phyloP scores from a whole-genome alignment of 2,329 filamentous ascomycete genomes.

The Davidsoniella neocaledoniae region DNA sequence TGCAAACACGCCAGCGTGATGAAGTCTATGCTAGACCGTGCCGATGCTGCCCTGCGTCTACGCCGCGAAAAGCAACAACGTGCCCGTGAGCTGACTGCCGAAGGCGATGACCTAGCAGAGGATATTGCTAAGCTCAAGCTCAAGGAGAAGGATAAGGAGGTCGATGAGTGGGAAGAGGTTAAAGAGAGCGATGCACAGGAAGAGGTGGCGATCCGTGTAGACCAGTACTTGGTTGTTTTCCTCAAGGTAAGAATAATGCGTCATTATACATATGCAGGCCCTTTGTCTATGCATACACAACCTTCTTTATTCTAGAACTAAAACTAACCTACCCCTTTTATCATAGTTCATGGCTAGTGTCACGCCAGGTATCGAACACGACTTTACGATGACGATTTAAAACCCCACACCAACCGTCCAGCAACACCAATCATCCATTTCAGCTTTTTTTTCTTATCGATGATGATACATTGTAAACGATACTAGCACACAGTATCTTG shows the following conservation, averaged over 20 bases:
- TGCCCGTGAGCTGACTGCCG: conserved; percentile 32
- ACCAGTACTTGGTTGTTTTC: conserved; percentile 77
- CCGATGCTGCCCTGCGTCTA: conserved; percentile 81
- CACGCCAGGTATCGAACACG: conserved; percentile 91
- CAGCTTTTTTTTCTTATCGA: neutral
- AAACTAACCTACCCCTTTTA: conserved; percentile 10
- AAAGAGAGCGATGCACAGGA: conserved; percentile 46
- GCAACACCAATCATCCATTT: neutral
- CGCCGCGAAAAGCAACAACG: conserved; percentile 52
- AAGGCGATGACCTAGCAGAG: conserved; percentile 62
- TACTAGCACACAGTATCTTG: too few relatives aligned
- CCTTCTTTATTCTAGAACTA: conserved; percentile 13
- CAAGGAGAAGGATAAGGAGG: conserved; percentile 31
- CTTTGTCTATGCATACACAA: neutral
- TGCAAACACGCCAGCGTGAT: conserved; percentile 97
- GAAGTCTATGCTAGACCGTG: conserved; percentile 91
- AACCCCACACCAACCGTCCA: conserved; percentile 13
- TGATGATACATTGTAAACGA: too few relatives aligned
- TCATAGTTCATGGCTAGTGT: conserved; percentile 64
- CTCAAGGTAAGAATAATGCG: conserved; percentile 47
- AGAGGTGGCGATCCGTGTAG: conserved; percentile 69
- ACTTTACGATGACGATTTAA: conserved; percentile 91
- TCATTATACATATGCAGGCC: neutral
- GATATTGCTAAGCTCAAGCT: conserved; percentile 53
- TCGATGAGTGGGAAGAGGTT: conserved; percentile 50